These are phyloP conservation scores for Euphorbia neoarborescens DNA, from an alignment of 441 rosid species.

Conservation along the genomic window DNA sequence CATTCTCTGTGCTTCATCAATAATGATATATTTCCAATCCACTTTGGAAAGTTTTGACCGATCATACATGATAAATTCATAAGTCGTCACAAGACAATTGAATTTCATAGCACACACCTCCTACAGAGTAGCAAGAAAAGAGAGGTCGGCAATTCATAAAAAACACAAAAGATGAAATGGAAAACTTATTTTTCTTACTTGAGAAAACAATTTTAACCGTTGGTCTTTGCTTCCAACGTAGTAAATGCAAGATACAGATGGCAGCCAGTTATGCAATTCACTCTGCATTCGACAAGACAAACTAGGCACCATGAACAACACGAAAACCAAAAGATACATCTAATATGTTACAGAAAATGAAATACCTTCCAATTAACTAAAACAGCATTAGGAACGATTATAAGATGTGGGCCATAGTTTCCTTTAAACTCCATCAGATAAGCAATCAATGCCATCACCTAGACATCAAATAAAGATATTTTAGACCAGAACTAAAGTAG, in stretches of 20 bases:
- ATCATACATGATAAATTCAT: constrained; percentile 98
- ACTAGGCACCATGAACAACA: constrained; percentile 15
- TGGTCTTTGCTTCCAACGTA: constrained; percentile 96
- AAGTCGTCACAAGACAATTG: constrained; percentile 96
- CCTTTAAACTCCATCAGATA: constrained; percentile 99
- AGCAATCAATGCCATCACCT: constrained; percentile 99
- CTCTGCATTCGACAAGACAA: constrained; percentile 52
- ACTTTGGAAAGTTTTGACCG: constrained; percentile 95
- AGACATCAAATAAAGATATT: constrained; percentile 18
- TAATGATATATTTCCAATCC: constrained; percentile 97
- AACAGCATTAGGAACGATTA: constrained; percentile 99
- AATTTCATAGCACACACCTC: constrained; percentile 97
- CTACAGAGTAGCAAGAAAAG: constrained; percentile 34
- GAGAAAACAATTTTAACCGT: constrained; percentile 89
- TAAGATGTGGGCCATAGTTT: constrained; percentile 99
- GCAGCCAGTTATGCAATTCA: constrained; percentile 93
- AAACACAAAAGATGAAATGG: constrained; percentile 4
- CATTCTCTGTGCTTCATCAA: constrained; percentile 99
- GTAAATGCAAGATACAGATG: constrained; percentile 91
- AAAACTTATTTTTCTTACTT: constrained; percentile 38
- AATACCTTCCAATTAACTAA: constrained; percentile 99
- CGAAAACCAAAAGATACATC: constrained; percentile 8
- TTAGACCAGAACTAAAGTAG: neutral
- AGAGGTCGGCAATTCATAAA: constrained; percentile 22
- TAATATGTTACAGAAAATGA: constrained; percentile 17